Evolutionary conservation across 2,329 filamentous ascomycete species (phyloP).

Genomic region (Trichoderma breve): DNA sequence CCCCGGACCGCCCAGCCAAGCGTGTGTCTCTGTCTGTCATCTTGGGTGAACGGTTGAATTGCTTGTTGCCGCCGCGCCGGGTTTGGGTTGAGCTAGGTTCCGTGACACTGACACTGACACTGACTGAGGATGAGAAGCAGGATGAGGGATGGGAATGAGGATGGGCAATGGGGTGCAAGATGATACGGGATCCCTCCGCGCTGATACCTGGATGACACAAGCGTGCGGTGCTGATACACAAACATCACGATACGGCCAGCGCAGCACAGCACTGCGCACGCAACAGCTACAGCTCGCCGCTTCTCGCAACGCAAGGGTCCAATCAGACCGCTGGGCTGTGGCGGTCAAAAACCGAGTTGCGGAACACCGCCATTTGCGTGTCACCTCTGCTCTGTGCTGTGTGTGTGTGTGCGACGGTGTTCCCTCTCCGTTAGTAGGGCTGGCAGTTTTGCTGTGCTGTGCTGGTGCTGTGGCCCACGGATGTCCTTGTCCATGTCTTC

Average conservation of each 20-base stretch:
- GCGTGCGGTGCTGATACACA: neutral
- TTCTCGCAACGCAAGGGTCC: neutral
- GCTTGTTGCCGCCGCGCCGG: too few relatives aligned
- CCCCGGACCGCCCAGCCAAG: neutral
- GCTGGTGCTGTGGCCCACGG: too few relatives aligned
- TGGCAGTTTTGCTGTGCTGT: neutral
- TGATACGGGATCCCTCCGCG: neutral
- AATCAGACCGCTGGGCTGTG: conserved; percentile 15
- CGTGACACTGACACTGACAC: neutral
- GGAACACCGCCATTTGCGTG: conserved; percentile 20
- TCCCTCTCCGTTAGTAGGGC: neutral
- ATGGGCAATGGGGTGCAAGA: neutral
- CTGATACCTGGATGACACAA: neutral
- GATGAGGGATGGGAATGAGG: neutral
- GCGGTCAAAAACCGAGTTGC: conserved; percentile 16
- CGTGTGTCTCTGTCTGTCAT: neutral
- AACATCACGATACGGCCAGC: neutral
- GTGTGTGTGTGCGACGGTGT: neutral
- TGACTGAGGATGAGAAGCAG: neutral
- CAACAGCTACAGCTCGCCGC: neutral
- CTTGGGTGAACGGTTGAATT: neutral
- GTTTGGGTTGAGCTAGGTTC: neutral
- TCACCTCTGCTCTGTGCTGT: neutral
- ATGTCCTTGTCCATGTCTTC: neutral
- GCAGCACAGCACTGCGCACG: neutral